Base-by-base conservation (phyloP, 1,139 yeast species). In the Pichia sorboxylosa region DNA sequence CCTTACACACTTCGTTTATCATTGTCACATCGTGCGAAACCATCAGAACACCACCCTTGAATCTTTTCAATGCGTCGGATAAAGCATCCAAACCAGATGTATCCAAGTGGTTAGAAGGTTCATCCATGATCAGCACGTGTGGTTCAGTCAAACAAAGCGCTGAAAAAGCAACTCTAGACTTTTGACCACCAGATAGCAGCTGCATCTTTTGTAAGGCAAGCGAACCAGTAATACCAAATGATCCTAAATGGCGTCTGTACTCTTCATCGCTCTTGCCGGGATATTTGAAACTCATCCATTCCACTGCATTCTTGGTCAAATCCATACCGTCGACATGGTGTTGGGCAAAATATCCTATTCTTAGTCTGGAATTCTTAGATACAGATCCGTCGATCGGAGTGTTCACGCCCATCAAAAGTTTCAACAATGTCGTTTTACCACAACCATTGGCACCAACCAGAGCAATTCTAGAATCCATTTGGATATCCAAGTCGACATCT, bases 271-370 rank as follows among this genome's bases (percentile, higher is more conserved):
- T 72, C 54, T 79, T 84, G 34, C 98, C 97, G 2, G 97, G 98
- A 64, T 67, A 84, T 5, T 81, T 71, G 41, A 71, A 66, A 7
- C 94, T 79, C 85, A 90, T 73, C 96, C 97, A 90, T 35, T 80
- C 77, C 7, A 90, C 96, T 0, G 98, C 96, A 37, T 85, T 80
- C 31, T 74, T 61, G n/a, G 59, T 65, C 46, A 87, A 63, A 51
- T 90, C 98, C 95, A 90, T 83, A n/a, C 90, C 80, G 51, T 90
- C 99, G 44, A 90, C 94, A 52, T 90, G 98, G 55, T 90, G 98
- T 62, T 90, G 99, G n/a, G 99, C 97, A 63, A 90, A 90, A 58
- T 92, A 92, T 14, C 95, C 98, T 32, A 90, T 80, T 59, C 98
- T 72, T 45, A 90, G 63, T 48, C 97, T 70, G 26, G 93, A 81